Conservation (phyloP, 352 stramenopile genomes). For the Phytophthora citrophthora region DNA sequence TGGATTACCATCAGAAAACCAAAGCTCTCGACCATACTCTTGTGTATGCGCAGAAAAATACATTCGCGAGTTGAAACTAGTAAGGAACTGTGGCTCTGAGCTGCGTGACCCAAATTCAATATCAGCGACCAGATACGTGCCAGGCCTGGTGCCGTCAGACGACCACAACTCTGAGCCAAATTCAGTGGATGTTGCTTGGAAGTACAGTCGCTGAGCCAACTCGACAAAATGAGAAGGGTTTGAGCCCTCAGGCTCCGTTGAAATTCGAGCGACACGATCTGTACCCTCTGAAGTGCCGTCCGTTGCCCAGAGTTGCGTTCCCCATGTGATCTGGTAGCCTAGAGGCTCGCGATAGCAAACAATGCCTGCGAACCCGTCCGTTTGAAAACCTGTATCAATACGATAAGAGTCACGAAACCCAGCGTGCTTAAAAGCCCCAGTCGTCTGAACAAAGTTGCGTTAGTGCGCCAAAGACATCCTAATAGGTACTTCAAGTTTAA, state of each 20-base stretch:
- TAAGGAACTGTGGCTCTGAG: conserved; percentile 48
- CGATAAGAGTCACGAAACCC: conserved; percentile 76
- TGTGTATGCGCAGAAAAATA: conserved; percentile 64
- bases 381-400: conserved; percentile 55
- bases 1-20: conserved; percentile 56
- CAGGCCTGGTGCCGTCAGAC: conserved; percentile 59
- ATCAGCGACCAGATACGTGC: conserved; percentile 66
- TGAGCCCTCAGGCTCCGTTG: conserved; percentile 22
- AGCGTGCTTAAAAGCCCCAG: conserved; percentile 86
- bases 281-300: conserved; percentile 81
- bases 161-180: conserved; percentile 81
- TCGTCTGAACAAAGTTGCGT: conserved; percentile 40
- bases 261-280: conserved; percentile 59
- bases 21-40: conserved; percentile 58
- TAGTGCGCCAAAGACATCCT: neutral
- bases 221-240: conserved; percentile 50
- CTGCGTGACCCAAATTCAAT: conserved; percentile 51
- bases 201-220: conserved; percentile 58
- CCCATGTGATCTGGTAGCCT: conserved; percentile 22
- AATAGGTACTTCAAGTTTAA: neutral
- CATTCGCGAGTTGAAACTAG: conserved; percentile 36
- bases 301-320: conserved; percentile 81
- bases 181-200: conserved; percentile 61
- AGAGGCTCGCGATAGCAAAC: conserved; percentile 63
- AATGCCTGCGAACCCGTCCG: conserved; percentile 74